Conservation (phyloP, 2,329 filamentous ascomycete species). For the Diplocarpon mali region DNA sequence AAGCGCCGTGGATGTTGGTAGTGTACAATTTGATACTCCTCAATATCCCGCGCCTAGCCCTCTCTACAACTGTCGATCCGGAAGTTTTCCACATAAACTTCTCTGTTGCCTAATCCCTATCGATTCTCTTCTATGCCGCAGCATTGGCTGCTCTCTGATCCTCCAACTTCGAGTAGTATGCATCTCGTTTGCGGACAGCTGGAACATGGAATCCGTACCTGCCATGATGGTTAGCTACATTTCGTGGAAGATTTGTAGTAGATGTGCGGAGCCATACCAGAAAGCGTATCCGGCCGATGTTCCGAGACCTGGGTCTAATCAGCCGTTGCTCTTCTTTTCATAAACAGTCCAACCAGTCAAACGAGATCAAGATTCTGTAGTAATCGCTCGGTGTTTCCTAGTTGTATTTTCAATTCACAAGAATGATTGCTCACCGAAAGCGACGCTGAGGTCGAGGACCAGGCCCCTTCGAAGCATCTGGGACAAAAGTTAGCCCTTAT, state of each 20-base stretch:
- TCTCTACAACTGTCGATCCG: constrained; percentile 1
- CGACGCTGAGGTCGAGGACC: constrained; percentile 46
- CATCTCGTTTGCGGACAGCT: constrained; percentile 30
- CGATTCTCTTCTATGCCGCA: constrained; percentile 13
- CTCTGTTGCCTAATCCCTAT: constrained; percentile 2
- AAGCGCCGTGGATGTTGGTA: constrained; percentile 21
- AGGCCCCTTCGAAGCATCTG: constrained; percentile 48
- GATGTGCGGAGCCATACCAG: constrained; percentile 35
- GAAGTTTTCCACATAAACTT: background rate
- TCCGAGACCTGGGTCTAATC: constrained; percentile 37
- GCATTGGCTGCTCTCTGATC: constrained; percentile 28
- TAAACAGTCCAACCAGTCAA: background rate
- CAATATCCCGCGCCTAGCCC: constrained; percentile 3
- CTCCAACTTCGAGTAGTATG: constrained; percentile 33
- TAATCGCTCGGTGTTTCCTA: no score
- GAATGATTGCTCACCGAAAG: constrained; percentile 35
- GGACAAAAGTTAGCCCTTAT: constrained; percentile 21
- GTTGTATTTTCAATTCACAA: no score
- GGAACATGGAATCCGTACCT: constrained; percentile 34
- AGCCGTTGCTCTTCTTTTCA: background rate
- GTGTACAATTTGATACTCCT: constrained; percentile 23
- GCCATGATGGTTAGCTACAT: constrained; percentile 4
- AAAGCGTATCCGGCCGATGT: constrained; percentile 40
- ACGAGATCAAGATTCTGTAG: no score
- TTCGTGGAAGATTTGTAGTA: background rate